These are phyloP conservation scores for Candida cerambycidarum DNA, from an alignment of 805 yeast species.

Conservation along the genomic window DNA sequence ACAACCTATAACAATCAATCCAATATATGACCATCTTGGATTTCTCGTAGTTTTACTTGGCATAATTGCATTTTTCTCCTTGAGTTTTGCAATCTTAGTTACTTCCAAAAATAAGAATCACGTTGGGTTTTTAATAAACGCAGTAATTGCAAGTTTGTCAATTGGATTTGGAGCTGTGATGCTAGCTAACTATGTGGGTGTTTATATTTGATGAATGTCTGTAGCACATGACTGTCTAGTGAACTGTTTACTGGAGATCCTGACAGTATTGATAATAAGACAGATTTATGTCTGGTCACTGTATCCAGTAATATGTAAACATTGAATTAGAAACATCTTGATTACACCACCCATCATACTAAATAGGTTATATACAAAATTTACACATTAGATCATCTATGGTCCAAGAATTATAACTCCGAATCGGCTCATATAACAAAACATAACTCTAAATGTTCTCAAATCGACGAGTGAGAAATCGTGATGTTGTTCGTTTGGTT, in stretches of 20 bases:
- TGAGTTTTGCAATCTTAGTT: slow-evolving; percentile 29
- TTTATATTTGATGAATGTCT: too few species aligned
- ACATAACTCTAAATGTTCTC: background rate
- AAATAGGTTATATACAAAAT: too few species aligned
- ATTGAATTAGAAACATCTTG: too few species aligned
- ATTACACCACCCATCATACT: too few species aligned
- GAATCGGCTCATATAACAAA: too few species aligned
- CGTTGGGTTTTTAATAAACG: slow-evolving; percentile 25
- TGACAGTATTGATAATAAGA: too few species aligned
- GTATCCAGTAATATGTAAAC: too few species aligned
- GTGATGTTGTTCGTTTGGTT: slow-evolving; percentile 7
- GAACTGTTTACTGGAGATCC: too few species aligned
- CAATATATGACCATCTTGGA: slow-evolving; percentile 16
- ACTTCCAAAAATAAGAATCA: slow-evolving; percentile 26
- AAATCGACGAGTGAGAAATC: slow-evolving; percentile 7
- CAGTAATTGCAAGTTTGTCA: slow-evolving; percentile 36
- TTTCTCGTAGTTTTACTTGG: slow-evolving; percentile 22
- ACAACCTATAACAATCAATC: slow-evolving; percentile 22
- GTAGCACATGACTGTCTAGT: too few species aligned
- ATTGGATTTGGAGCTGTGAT: slow-evolving; percentile 39
- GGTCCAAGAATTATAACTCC: too few species aligned
- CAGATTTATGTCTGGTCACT: too few species aligned
- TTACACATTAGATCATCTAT: too few species aligned
- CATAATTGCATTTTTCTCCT: slow-evolving; percentile 28
- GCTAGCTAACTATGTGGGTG: slow-evolving; percentile 44